A percentile compares a stretch with the other conserved stretches of the same genome.
Conservation (phyloP, 495 filamentous ascomycete species). For the Platismatia glauca region DNA sequence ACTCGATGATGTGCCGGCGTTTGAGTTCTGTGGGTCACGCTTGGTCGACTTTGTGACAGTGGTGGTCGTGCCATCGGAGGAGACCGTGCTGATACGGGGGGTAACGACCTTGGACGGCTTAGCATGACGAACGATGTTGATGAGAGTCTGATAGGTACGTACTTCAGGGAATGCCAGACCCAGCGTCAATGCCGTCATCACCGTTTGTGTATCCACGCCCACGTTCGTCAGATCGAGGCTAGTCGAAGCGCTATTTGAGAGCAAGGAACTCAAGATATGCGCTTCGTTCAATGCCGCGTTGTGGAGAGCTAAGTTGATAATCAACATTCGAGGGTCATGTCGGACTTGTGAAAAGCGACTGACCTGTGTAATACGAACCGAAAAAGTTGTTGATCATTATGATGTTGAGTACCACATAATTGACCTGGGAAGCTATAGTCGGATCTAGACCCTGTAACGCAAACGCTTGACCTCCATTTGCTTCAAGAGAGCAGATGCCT, state of each 20-base stretch:
- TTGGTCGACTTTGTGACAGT: neutral
- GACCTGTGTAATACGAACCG: neutral
- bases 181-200: neutral
- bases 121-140: neutral
- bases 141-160: neutral
- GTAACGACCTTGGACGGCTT: neutral
- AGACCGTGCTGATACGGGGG: neutral
- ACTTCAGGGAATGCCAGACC: neutral
- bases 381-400: neutral
- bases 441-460: too few species aligned
- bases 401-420: neutral
- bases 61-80: neutral
- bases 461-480: neutral
- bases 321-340: neutral
- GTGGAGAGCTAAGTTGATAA: neutral
- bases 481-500: neutral
- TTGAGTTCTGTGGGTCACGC: neutral
- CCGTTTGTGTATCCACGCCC: neutral
- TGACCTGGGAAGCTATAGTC: neutral
- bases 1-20: neutral
- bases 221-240: neutral
- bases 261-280: neutral
- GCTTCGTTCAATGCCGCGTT: neutral
- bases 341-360: neutral
- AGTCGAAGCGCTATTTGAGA: neutral